Base-by-base conservation (phyloP, 306 rosid species). In the Cicer yamashitae region DNA sequence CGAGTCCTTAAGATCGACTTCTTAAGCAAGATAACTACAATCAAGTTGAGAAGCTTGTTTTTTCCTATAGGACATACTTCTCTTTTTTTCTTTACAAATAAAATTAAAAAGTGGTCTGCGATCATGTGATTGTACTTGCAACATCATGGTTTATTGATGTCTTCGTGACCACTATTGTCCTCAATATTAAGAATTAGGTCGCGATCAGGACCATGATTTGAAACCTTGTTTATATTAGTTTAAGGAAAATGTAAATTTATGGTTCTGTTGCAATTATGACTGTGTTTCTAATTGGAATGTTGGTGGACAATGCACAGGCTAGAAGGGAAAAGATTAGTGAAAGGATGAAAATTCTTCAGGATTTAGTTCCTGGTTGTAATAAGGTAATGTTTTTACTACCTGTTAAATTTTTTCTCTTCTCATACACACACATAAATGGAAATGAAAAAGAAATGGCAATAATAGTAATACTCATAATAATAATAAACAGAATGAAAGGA, bases 251-350 rank as follows among this genome's bases (percentile, higher is more conserved):
- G 62, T 53, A 40, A 71, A 20, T 46, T 25, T 75, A 39, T 68
- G 39, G 54, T 30, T 76, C 20, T 58, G 45, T 77, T 85, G 67
- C 11, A 25, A 76, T 59, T 80, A 77, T 75, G 72, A 18, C 37
- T 53, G 8, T 39, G 65, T 18, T 60, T 79, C 81, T 84, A 70
- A 88, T 68, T 80, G 73, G 85, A 71, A 52, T 2, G 2, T 30
- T 39, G 50, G 47, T 81, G 81, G 52, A 43, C 41, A 11, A 10
- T 80, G 45, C 7, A 79, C 96, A 93, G 98, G 97, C 91, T 22
- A 82, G 98, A 72, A 87, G 98, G 78, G 98, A 93, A 88, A 93
- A 93, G 79, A 93, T 93, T 67, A 93, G 97, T 57, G 96, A 93
- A 75, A 83, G 98, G 83, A 93, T 91, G 98, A 93, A 91, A 82